A percentile compares a stretch with the other conserved stretches of the same genome.
Conservation (phyloP, 352 stramenopile species). For the Phytophthora lateralis region DNA sequence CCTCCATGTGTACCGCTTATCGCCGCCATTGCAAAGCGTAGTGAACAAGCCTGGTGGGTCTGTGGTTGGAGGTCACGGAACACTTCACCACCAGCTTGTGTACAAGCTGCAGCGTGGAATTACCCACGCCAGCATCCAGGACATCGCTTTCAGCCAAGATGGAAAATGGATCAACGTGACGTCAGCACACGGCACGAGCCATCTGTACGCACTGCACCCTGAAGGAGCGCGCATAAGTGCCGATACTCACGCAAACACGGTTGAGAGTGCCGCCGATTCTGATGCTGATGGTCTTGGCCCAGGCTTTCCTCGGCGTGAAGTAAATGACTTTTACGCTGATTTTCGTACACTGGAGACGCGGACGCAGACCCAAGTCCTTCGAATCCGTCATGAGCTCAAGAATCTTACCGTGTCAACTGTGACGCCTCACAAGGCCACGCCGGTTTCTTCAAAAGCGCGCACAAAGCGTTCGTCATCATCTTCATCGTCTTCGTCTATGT, state of each 20-base stretch:
- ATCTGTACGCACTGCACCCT: constrained; percentile 82
- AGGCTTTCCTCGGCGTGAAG: constrained; percentile 44
- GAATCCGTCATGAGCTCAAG: constrained; percentile 72
- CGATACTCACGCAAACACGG: constrained; percentile 68
- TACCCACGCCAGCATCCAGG: constrained; percentile 83
- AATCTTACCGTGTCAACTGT: constrained; percentile 15
- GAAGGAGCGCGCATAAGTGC: constrained; percentile 71
- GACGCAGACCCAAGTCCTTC: constrained; percentile 70
- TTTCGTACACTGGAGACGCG: constrained; percentile 69
- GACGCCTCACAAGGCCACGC: constrained; percentile 19
- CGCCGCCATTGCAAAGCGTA: constrained; percentile 59
- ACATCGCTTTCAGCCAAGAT: constrained; percentile 84
- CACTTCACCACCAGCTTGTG: constrained; percentile 53
- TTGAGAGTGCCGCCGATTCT: constrained; percentile 29
- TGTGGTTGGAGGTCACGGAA: constrained; percentile 22
- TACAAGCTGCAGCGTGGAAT: constrained; percentile 91
- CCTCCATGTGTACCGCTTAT: constrained; percentile 81
- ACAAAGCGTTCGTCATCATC: constrained; percentile 41
- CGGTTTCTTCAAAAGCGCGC: constrained; percentile 28
- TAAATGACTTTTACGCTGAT: constrained; percentile 77
- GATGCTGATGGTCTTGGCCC: constrained; percentile 16
- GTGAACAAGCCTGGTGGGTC: constrained; percentile 26
- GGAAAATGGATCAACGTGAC: constrained; percentile 89
- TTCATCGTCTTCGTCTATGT: constrained; percentile 44
- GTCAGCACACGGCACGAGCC: constrained; percentile 83